A percentile compares a stretch with the other conserved stretches of the same genome.
phyloP scores from a whole-genome alignment of 208 protist species.

The Phytomonas serpens region DNA sequence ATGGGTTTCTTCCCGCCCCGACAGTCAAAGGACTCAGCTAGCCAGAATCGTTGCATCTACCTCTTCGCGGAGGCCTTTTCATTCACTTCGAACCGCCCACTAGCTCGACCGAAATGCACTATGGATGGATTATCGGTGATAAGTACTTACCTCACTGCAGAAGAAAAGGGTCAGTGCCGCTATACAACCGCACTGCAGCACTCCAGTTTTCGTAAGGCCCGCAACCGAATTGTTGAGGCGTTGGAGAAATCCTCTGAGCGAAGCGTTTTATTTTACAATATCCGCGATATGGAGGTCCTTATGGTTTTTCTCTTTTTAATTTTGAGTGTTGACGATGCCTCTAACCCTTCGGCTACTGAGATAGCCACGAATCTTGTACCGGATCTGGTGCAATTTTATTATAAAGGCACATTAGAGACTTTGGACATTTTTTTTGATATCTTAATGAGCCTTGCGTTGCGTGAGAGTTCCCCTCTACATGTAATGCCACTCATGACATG shows the following conservation, averaged over 20 bases:
- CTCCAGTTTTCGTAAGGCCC: slow-evolving; percentile 56
- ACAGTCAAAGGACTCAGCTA: slow-evolving; percentile 41
- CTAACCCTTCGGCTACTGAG: slow-evolving; percentile 50
- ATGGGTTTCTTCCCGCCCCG: slow-evolving; percentile 60
- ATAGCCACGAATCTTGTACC: slow-evolving; percentile 55
- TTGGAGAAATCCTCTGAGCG: slow-evolving; percentile 50
- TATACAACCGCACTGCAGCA: slow-evolving; percentile 63
- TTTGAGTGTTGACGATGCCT: slow-evolving; percentile 74
- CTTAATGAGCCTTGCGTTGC: slow-evolving; percentile 79
- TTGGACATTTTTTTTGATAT: slow-evolving; percentile 78
- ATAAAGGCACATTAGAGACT: slow-evolving; percentile 62
- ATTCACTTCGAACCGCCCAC: slow-evolving; percentile 40
- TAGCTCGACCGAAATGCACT: slow-evolving; percentile 49
- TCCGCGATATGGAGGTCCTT: slow-evolving; percentile 71
- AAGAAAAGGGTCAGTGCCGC: slow-evolving; percentile 49
- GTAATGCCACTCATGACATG: slow-evolving; percentile 80
- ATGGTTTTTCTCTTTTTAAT: slow-evolving; percentile 76
- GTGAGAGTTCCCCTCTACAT: slow-evolving; percentile 58
- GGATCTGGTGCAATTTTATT: slow-evolving; percentile 72
- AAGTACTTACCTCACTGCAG: slow-evolving; percentile 43
- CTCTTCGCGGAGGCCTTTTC: slow-evolving; percentile 80
- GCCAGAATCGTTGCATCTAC: slow-evolving; percentile 75
- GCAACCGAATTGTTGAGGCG: slow-evolving; percentile 79
- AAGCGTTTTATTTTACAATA: slow-evolving; percentile 83
- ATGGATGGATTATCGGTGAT: slow-evolving; percentile 44